Evolutionary conservation across 75 land plant genomes (phyloP).

Genomic region (Cunninghamia lanceolata): DNA sequence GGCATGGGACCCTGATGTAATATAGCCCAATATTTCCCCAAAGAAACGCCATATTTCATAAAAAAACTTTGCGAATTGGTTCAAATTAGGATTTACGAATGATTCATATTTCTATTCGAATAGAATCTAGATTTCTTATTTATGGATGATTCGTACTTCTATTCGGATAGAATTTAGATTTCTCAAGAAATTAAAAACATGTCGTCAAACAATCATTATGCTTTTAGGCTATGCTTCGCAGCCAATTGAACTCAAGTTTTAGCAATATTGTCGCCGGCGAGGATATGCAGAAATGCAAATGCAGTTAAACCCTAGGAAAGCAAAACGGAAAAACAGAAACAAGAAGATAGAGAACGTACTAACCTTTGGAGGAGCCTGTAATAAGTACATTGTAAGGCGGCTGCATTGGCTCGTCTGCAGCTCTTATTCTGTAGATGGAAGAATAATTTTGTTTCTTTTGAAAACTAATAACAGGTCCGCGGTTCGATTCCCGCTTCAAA

Average conservation of each 20-base stretch:
- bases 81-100: too few relatives aligned
- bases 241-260: neutral
- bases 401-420: conserved; percentile 41
- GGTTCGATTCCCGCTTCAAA: conserved; percentile 2
- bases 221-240: neutral
- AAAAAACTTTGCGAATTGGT: too few relatives aligned
- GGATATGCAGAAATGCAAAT: neutral
- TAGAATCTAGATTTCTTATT: too few relatives aligned
- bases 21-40: too few relatives aligned
- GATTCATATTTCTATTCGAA: too few relatives aligned
- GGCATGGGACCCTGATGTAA: too few relatives aligned
- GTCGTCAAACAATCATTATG: neutral
- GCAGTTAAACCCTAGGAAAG: neutral
- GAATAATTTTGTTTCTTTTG: neutral
- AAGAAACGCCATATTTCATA: too few relatives aligned
- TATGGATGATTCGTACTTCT: too few relatives aligned
- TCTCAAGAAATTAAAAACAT: too few relatives aligned
- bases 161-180: too few relatives aligned
- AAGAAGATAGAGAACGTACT: neutral
- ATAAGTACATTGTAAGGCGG: conserved; percentile 87
- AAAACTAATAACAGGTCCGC: neutral
- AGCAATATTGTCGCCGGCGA: neutral
- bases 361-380: conserved; percentile 96
- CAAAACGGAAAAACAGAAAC: neutral
- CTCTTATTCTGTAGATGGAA: conserved; percentile 7